Percentiles rank a stretch among this genome's conserved stretches.
Conservation (phyloP, 2,329 filamentous ascomycete species). For the Coleophoma crateriformis region DNA sequence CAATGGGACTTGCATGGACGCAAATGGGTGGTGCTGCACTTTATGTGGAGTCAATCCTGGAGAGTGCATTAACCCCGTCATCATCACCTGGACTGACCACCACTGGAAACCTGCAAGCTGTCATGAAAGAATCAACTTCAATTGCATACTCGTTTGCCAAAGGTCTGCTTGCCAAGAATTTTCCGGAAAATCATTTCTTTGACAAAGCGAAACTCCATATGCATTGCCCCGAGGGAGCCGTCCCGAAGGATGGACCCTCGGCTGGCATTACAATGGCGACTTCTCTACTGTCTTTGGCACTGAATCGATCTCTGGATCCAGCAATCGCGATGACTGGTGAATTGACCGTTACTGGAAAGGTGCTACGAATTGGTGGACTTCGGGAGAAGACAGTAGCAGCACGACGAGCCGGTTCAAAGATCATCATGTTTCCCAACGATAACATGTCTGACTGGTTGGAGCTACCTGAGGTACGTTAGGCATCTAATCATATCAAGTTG, state of each 20-base stretch:
- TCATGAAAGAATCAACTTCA: slow-evolving; percentile 96
- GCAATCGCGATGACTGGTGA: slow-evolving; percentile 98
- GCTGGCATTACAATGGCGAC: slow-evolving; percentile 99
- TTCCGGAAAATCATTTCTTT: slow-evolving; percentile 90
- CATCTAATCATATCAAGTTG: slow-evolving; percentile 10
- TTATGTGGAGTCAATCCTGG: slow-evolving; percentile 94
- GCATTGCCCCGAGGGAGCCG: slow-evolving; percentile 93
- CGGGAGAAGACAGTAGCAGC: slow-evolving; percentile 97
- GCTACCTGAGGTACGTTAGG: slow-evolving; percentile 78
- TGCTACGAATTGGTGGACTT: slow-evolving; percentile 87
- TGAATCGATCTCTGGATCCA: slow-evolving; percentile 73
- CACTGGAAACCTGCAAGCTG: slow-evolving; percentile 88
- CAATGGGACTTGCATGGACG: slow-evolving; percentile 98
- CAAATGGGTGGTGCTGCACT: slow-evolving; percentile 93
- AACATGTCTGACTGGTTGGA: slow-evolving; percentile 97
- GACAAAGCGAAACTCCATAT: slow-evolving; percentile 93
- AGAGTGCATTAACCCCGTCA: slow-evolving; percentile 68
- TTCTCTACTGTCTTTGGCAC: slow-evolving; percentile 76
- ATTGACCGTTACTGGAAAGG: slow-evolving; percentile 93
- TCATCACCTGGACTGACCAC: slow-evolving; percentile 80
- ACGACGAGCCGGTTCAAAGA: slow-evolving; percentile 84
- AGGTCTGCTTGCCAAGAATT: slow-evolving; percentile 76
- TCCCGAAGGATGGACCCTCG: slow-evolving; percentile 88
- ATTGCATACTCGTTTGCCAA: slow-evolving; percentile 98
- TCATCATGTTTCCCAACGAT: slow-evolving; percentile 90